phyloP scores from a whole-genome alignment of 2,329 filamentous ascomycete species.

The Colletotrichum orbiculare region DNA sequence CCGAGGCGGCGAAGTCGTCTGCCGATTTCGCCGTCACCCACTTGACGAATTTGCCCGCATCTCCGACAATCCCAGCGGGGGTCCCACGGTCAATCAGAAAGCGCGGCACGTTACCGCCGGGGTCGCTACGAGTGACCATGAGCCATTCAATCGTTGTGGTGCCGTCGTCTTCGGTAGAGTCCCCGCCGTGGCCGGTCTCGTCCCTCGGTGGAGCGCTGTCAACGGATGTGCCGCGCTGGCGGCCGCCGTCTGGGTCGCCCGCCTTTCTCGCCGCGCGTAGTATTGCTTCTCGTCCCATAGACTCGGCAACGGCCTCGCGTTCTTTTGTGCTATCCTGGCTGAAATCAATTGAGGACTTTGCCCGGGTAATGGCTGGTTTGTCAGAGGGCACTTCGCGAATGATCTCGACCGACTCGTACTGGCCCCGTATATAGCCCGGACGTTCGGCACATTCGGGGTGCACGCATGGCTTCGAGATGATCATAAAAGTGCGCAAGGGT shows the following conservation, averaged over 20 bases:
- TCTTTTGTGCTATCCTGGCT: slow-evolving; percentile 45
- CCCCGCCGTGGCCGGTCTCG: slow-evolving; percentile 43
- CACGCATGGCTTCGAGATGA: slow-evolving; percentile 85
- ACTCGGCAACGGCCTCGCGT: slow-evolving; percentile 41
- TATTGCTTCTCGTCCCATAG: slow-evolving; percentile 54
- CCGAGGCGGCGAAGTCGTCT: slow-evolving; percentile 46
- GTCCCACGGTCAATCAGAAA: slow-evolving; percentile 94
- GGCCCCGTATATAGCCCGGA: slow-evolving; percentile 81
- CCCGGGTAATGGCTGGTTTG: slow-evolving; percentile 52
- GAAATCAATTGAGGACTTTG: slow-evolving; percentile 58
- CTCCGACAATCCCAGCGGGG: slow-evolving; percentile 80
- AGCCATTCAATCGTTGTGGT: slow-evolving; percentile 81
- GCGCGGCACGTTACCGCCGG: slow-evolving; percentile 86
- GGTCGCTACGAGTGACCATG: slow-evolving; percentile 91
- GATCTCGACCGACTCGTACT: slow-evolving; percentile 92
- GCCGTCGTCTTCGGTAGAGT: slow-evolving; percentile 42
- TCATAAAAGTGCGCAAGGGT: slow-evolving; percentile 79
- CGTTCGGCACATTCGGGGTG: slow-evolving; percentile 79
- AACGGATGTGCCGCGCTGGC: slow-evolving; percentile 37
- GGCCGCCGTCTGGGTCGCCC: slow-evolving; percentile 49
- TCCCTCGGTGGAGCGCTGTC: slow-evolving; percentile 34
- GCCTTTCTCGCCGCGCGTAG: slow-evolving; percentile 44
- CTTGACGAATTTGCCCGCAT: slow-evolving; percentile 83
- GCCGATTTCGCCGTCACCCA: slow-evolving; percentile 67
- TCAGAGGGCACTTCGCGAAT: slow-evolving; percentile 82